Percentiles rank a stretch among this genome's conserved stretches.
These are phyloP conservation scores for Fonticula alba DNA, from an alignment of 78 protist genomes.

Conservation along the genomic window DNA sequence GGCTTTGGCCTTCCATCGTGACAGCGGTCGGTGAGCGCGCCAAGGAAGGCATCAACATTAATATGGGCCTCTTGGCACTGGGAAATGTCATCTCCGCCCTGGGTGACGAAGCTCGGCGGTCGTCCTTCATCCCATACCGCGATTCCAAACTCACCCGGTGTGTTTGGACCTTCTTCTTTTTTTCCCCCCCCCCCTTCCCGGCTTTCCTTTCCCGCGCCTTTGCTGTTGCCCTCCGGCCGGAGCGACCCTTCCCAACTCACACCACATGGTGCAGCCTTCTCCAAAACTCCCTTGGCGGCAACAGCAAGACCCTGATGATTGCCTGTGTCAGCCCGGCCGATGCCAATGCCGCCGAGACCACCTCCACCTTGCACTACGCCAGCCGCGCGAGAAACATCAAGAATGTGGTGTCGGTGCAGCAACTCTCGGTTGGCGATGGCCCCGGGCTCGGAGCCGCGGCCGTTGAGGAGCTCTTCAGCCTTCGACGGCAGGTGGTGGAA, in stretches of 20 bases:
- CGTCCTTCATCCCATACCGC: slow-evolving; percentile 66
- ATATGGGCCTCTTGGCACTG: slow-evolving; percentile 36
- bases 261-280: slow-evolving; percentile 5
- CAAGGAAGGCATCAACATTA: slow-evolving; percentile 48
- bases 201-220: not conserved
- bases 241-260: slow-evolving; percentile 1
- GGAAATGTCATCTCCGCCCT: slow-evolving; percentile 58
- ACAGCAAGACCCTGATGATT: slow-evolving; percentile 41
- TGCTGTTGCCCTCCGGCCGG: not conserved
- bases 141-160: slow-evolving; percentile 38
- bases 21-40: slow-evolving; percentile 14
- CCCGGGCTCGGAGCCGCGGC: no score
- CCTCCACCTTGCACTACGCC: slow-evolving; percentile 49
- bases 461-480: no score
- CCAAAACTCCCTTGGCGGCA: slow-evolving; percentile 53
- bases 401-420: slow-evolving; percentile 36
- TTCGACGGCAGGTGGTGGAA: no score
- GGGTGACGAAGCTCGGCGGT: slow-evolving; percentile 21
- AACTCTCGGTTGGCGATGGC: no score
- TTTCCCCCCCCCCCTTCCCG: not conserved
- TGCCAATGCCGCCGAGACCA: slow-evolving; percentile 19
- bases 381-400: slow-evolving; percentile 38
- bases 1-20: no score
- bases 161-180: not conserved
- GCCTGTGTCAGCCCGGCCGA: slow-evolving; percentile 36